Conservation (phyloP, 2,329 filamentous ascomycete genomes). For the Neopestalotiopsis clavispora region DNA sequence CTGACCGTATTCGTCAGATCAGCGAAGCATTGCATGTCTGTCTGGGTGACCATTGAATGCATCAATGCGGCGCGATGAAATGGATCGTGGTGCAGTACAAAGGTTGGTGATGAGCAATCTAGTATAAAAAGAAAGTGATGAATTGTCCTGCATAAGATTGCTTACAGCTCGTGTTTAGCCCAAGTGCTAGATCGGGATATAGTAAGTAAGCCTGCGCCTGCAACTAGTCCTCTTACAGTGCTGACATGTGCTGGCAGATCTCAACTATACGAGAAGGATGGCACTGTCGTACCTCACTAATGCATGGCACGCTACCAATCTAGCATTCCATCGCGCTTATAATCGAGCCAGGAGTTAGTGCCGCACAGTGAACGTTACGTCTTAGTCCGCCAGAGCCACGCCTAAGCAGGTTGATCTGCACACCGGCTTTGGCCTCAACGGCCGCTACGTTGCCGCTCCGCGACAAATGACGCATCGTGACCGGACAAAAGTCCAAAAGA, state of each 20-base stretch:
- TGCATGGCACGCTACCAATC: background rate
- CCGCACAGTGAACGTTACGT: background rate
- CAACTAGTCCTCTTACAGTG: background rate
- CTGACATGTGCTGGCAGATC: background rate
- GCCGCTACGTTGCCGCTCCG: background rate
- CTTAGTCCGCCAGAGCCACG: background rate
- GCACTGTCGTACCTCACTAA: background rate
- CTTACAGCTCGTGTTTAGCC: background rate
- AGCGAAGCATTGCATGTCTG: no score
- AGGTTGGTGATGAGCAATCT: no score
- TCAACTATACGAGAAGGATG: background rate
- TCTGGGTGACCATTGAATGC: no score
- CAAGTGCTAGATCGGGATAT: background rate
- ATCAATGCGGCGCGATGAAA: no score
- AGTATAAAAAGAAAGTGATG: no score
- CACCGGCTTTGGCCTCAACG: background rate
- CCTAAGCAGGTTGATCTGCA: background rate
- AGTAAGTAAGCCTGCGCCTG: conserved; percentile 5
- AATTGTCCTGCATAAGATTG: background rate
- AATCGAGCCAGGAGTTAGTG: background rate
- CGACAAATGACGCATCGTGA: background rate
- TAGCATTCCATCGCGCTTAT: background rate
- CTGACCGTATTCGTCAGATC: no score
- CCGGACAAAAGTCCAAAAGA: background rate
- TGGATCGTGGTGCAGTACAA: no score